Evolutionary conservation across 805 yeast genomes (phyloP).

Genomic region (Candida chilensis): DNA sequence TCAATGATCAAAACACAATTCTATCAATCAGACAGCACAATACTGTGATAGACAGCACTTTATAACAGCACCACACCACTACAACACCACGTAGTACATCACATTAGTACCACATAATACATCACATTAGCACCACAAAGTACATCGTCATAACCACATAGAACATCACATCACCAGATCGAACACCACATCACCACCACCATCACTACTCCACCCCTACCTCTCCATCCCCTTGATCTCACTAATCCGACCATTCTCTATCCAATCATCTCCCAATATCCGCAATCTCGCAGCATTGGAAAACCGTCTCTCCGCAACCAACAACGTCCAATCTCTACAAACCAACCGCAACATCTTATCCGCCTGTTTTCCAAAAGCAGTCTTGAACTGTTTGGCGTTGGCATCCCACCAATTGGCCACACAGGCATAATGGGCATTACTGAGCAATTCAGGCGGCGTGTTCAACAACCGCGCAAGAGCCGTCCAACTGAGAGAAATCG

Average conservation of each 20-base stretch:
- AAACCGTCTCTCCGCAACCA: slow-evolving; percentile 39
- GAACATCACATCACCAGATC: too few species aligned
- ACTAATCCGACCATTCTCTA: slow-evolving; percentile 32
- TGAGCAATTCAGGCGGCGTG: slow-evolving; percentile 34
- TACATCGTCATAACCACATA: too few species aligned
- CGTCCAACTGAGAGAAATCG: slow-evolving; percentile 54
- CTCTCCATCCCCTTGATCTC: slow-evolving; percentile 32
- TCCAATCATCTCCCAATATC: slow-evolving; percentile 78
- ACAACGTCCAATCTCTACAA: slow-evolving; percentile 42
- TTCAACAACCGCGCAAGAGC: slow-evolving; percentile 69
- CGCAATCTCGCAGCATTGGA: slow-evolving; percentile 76
- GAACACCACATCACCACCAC: too few species aligned
- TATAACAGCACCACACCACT: too few species aligned
- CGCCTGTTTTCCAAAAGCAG: slow-evolving; percentile 63
- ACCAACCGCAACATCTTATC: slow-evolving; percentile 44
- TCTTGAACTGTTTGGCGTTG: slow-evolving; percentile 45
- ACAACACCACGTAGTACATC: too few species aligned
- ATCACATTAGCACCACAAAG: too few species aligned
- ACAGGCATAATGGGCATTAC: slow-evolving; percentile 63
- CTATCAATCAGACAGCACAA: too few species aligned
- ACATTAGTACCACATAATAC: too few species aligned
- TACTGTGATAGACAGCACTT: too few species aligned
- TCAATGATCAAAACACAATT: too few species aligned
- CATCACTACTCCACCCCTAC: too few species aligned
- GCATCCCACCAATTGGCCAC: slow-evolving; percentile 92